A percentile compares a stretch with the other conserved stretches of the same genome.
Conservation (phyloP, 2,329 filamentous ascomycete genomes). For the Nemania sp. region DNA sequence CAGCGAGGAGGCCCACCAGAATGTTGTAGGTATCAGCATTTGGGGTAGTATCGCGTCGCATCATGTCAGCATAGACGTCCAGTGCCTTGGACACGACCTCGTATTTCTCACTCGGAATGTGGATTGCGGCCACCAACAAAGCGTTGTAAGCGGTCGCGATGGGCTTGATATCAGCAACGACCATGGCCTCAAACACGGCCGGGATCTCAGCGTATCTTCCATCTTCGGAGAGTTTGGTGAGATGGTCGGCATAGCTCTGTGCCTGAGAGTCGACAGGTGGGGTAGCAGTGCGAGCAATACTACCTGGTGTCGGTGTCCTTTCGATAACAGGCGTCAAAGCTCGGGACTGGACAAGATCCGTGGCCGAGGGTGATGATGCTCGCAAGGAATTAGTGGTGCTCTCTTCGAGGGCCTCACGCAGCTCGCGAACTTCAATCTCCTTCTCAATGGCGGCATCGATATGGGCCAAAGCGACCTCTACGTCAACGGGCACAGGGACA, state of each 20-base stretch:
- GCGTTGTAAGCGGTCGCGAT: slow-evolving; percentile 90
- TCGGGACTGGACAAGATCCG: slow-evolving; percentile 47
- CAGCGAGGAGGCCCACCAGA: slow-evolving; percentile 79
- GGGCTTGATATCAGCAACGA: slow-evolving; percentile 79
- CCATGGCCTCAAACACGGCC: slow-evolving; percentile 86
- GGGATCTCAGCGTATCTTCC: slow-evolving; percentile 86
- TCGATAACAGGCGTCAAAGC: slow-evolving; percentile 48
- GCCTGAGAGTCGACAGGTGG: slow-evolving; percentile 67
- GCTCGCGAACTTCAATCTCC: slow-evolving; percentile 58
- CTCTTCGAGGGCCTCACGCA: slow-evolving; percentile 38
- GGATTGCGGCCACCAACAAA: slow-evolving; percentile 80
- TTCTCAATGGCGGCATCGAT: slow-evolving; percentile 84
- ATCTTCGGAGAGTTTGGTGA: slow-evolving; percentile 72
- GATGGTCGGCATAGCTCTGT: slow-evolving; percentile 74
- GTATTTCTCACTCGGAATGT: slow-evolving; percentile 76
- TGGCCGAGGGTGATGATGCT: slow-evolving; percentile 44
- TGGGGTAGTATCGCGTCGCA: slow-evolving; percentile 79
- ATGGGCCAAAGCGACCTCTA: slow-evolving; percentile 70
- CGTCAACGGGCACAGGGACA: slow-evolving; percentile 49
- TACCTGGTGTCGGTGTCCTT: slow-evolving; percentile 49
- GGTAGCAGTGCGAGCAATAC: slow-evolving; percentile 60
- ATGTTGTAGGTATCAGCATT: slow-evolving; percentile 87
- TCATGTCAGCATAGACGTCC: slow-evolving; percentile 96
- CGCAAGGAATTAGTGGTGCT: slow-evolving; percentile 43
- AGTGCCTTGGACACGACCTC: slow-evolving; percentile 89